Evolutionary conservation across 2,329 filamentous ascomycete species (phyloP), one percentile per base, ranked within the genome.

Genomic region (Xylaria sp.): DNA sequence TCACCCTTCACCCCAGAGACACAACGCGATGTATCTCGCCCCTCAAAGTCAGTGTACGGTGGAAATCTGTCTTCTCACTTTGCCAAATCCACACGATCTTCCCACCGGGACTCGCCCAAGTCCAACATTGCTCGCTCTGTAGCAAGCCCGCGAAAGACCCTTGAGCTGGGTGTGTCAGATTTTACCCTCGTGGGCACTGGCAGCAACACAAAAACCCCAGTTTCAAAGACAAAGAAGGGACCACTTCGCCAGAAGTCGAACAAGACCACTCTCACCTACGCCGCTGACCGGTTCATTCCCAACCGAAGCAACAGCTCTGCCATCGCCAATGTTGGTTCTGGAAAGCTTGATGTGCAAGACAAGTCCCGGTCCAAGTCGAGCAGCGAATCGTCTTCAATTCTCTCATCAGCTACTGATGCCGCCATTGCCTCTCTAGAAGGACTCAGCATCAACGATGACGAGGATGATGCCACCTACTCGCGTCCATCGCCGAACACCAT

Each of bases 251-350:
- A 86, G 79, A 88, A 89, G 84, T 74, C 86, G 69, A 74, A 81
- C 78, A 97, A 97, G 88, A 95, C 92, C 15, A 94, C 92, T 0
- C 81, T 94, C 67, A 91, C 89, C 81, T 96, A 95, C 76, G 87
- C 89, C 57, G 94, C 91, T 48, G 96, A 99, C 81, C 91, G 96
- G 62, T 99, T 98, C 85, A 98, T 99, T 74, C 95, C 96, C 74
- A 98, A 97, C 85, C 92, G 96, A 39, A 88, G 88, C 59, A 92
- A 94, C 73, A 97, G 94, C 84, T 96, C 97, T 62, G 94, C 92
- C 65, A 92, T 97, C 78, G 86, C 91, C 78, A 94, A 94, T 75
- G 88, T 88, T 68, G 93, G 94, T 70, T 91, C 93, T 63, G 90
- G 90, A 72, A 98, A 98, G 88, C 88, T 95, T 54, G 92, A 96